Conservation (phyloP, 1,284 basidiomycete genomes). For the Wallemia mellicola region DNA sequence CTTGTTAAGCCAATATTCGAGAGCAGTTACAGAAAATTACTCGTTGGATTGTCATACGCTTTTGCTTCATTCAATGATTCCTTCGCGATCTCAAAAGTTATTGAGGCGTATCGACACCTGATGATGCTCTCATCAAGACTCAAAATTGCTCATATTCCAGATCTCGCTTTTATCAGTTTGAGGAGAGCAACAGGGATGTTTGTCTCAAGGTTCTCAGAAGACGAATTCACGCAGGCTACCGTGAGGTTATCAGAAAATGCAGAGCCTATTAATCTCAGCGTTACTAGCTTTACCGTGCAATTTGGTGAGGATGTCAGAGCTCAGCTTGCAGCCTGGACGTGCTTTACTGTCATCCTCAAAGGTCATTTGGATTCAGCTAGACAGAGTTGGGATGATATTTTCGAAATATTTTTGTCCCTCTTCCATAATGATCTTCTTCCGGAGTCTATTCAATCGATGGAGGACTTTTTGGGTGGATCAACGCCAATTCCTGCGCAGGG, state of each 20-base stretch:
- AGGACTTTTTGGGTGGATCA: constrained; percentile 70
- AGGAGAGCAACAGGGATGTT: constrained; percentile 12
- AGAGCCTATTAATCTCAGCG: constrained; percentile 58
- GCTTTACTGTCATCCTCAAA: constrained; percentile 56
- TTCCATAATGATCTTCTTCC: constrained; percentile 81
- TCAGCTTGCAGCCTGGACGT: constrained; percentile 80
- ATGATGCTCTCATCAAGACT: constrained; percentile 75
- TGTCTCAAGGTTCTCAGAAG: neutral
- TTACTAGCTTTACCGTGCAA: constrained; percentile 67
- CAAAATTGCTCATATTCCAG: constrained; percentile 74
- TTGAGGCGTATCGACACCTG: constrained; percentile 83
- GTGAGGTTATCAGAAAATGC: constrained; percentile 2
- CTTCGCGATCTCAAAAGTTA: constrained; percentile 75
- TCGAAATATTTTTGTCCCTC: constrained; percentile 91
- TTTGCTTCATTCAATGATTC: constrained; percentile 93
- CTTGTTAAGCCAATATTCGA: neutral
- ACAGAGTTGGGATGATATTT: constrained; percentile 28
- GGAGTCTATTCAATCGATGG: constrained; percentile 67
- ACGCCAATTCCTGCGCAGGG: constrained; percentile 59
- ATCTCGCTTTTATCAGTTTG: constrained; percentile 74
- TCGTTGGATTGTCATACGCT: constrained; percentile 14
- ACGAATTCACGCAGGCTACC: neutral
- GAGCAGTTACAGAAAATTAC: neutral
- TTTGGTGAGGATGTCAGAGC: constrained; percentile 91
- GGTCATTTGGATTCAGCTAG: neutral